Evolutionary conservation across 2,329 filamentous ascomycete genomes (phyloP), one percentile per base, ranked within the genome.

Genomic region (Alternaria sp.): DNA sequence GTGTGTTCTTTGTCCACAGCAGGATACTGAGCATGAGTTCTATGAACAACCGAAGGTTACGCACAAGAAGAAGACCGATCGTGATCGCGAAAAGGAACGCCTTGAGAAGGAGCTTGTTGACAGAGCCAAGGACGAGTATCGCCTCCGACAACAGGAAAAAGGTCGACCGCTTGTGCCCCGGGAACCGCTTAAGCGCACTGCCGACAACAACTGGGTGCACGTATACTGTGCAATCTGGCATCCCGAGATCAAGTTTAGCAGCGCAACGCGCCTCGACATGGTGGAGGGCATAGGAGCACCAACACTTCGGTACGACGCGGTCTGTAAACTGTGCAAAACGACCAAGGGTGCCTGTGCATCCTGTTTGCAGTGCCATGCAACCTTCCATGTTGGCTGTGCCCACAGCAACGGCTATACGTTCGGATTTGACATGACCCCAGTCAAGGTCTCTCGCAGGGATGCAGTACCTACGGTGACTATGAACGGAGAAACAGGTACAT

Each of bases 191-290:
- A 99, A 99, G 80, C 88, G 92, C 48, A 99, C 95, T 0, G 91
- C 90, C 4, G 93, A 96, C 74, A 98, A 98, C 79, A 98, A 98
- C 72, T 99, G 95, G 95, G 92, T 97, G 14, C 95, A 99, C 75
- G 92, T 98, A 28, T 89, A 90, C 36, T 99, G 95, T 73, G 93
- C 95, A 1, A 83, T 97, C 17, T 98, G 92, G 88, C 93, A 90
- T 10, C 88, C 92, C 0, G 95, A 99, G 77, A 89, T 97, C 70
- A 95, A 93, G 72, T 99, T 97, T 77, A 93, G 91, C 62, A 91
- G 91, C 69, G 90, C 93, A 17, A 88, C 89, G 70, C 87, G 90
- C 17, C 81, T 99, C 33, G 90, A 93, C 67, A 90, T 93, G 31
- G 93, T 91, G 2, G 95, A 99, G 79, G 94, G 94, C 21, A 92